A percentile compares a stretch with the other conserved stretches of the same genome.
Evolutionary conservation across 164 flowering plant genomes (phyloP).

Genomic region (Platanus orientalis): DNA sequence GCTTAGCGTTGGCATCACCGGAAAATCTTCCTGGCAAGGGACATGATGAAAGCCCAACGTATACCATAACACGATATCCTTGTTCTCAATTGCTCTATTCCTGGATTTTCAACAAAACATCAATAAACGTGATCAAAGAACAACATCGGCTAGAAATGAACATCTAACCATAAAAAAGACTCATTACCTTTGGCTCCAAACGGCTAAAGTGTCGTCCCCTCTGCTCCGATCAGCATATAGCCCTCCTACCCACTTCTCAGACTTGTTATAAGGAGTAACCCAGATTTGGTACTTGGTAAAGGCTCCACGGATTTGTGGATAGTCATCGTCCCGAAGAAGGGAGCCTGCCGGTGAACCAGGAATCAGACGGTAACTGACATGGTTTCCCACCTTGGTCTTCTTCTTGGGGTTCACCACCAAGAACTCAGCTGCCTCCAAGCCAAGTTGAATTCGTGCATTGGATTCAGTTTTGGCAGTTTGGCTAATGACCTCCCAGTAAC

Average conservation of each 20-base stretch:
- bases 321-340: conserved; percentile 60
- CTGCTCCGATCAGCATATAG: conserved; percentile 54
- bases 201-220: conserved; percentile 57
- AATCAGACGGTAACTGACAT: conserved; percentile 53
- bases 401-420: conserved; percentile 50
- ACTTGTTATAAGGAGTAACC: conserved; percentile 62
- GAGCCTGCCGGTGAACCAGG: conserved; percentile 34
- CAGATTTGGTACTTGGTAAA: conserved; percentile 59
- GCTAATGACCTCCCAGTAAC: conserved; percentile 54
- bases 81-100: conserved; percentile 51
- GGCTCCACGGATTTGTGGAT: conserved; percentile 55
- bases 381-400: conserved; percentile 54
- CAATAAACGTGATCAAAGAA: background rate
- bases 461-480: conserved; percentile 47
- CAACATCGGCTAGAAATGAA: too few species aligned
- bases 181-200: conserved; percentile 55
- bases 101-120: conserved; percentile 28
- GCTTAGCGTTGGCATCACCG: conserved; percentile 52
- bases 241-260: conserved; percentile 73
- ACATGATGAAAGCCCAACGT: conserved; percentile 60
- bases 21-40: conserved; percentile 76
- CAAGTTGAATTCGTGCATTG: conserved; percentile 40
- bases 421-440: conserved; percentile 38
- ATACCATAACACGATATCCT: conserved; percentile 71
- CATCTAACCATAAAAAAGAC: too few species aligned